Evolutionary conservation across 2,329 filamentous ascomycete genomes (phyloP), one percentile per base, ranked within the genome.

Genomic region (Calonectria hongkongensis): DNA sequence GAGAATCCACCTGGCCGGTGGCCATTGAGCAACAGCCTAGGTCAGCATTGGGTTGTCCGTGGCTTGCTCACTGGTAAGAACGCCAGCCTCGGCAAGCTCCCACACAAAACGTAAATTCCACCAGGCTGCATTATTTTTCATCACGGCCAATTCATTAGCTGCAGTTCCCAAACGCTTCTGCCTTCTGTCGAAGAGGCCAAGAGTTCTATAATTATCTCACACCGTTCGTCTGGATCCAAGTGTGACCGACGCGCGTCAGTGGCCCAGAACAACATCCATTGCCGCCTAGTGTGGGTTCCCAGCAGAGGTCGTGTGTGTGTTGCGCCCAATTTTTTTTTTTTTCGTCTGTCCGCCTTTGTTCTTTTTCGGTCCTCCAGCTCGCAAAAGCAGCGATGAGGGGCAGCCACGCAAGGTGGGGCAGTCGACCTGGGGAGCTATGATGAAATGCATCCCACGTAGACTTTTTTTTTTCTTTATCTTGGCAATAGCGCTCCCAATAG

Each of bases 341-440:
- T 56, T 56, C 21, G 36, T 5, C n/a, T 30, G 51, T 56, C 62
- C 58, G 66, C 65, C 33, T 51, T 67, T 54, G 63, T 51, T 48
- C 58, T 65, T 68, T 74, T 75, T 75, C 73, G 68, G 54, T 74
- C 69, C 68, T 70, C 58, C 66, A 43, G 47, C 60, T 62, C 62
- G 64, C 65, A 78, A 91, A 56, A 94, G 90, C 51, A 93, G 92
- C 76, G 93, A 94, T 13, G 92, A n/a, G 86, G 89, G 80, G 90
- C 94, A 76, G 86, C 70, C 41, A 74, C 30, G 89, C 86, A 89
- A 83, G 68, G 90, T 88, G 50, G 93, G 87, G 81, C 93, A 93
- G 30, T 50, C 72, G 67, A 73, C 73, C 72, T 76, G 74, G 74
- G 78, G 75, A 79, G 75, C 77, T 79, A 78, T 80, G 78, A 80